Base-by-base conservation (phyloP, 1,284 basidiomycete species). In the Sphagnurus paluster region DNA sequence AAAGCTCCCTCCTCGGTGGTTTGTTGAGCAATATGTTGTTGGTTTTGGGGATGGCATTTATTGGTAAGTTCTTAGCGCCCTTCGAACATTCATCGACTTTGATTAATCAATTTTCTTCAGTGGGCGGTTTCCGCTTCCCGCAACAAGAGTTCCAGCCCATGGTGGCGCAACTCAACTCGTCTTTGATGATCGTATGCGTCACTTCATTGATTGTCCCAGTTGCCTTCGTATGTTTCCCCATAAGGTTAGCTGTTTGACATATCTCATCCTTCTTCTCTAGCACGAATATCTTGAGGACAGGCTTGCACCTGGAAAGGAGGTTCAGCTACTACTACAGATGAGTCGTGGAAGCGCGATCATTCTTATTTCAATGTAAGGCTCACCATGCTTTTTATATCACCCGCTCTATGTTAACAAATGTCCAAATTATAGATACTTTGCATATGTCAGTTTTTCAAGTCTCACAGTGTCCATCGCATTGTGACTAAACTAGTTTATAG, bases 1-100 rank as follows among this genome's bases (percentile, higher is more conserved):
- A 84, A 57, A 80, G 82, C 35, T 73, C 72, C 25, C 72, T 84
- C 56, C 72, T 82, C 24, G 82, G 82, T 25, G 78, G 76, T 32
- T 75, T 86, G 44, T 62, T 85, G 14, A 82, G 79, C 53, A 87
- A 87, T 58, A 66, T 84, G 24, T 67, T 87, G 14, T 75, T 87
- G 46, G 84, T 87, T 13, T 70, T 87, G 29, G 84, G 85, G 42
- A 75, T 80, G 74, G 76, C 75, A 44, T 71, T 80, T 64, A 64
- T 76, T 42, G 74, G 71, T 64, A 58, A 19, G 61, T 55, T 17
- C 26, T n/a, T n/a, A n/a, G n/a, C n/a, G n/a, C n/a, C 16, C 25
- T n/a, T 17, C n/a, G 11, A 28, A 16, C 26, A 16, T 44, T 16
- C n/a, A 26, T 23, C 41, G 19, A 17, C 30, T 9, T 36, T 7